phyloP scores from a whole-genome alignment of 148 eudicot species.

The Camellia lanceoleosa region DNA sequence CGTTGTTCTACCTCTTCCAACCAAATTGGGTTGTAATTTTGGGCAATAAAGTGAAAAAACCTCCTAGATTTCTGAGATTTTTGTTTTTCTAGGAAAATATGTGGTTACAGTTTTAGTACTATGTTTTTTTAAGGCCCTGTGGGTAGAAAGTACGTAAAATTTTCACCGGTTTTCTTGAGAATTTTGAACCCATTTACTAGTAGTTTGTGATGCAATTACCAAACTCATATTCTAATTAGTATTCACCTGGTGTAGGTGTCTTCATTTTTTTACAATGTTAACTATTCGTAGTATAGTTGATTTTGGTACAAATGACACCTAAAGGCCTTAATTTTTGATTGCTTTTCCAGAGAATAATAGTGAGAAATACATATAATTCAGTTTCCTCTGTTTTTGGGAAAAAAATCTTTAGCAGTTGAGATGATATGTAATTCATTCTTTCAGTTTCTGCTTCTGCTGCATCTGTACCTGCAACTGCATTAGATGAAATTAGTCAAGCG shows the following conservation, averaged over 20 bases:
- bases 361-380: no score
- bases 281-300: background rate
- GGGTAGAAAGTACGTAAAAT: background rate
- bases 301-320: background rate
- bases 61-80: background rate
- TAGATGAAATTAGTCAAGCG: conserved; percentile 24
- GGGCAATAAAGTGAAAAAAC: background rate
- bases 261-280: background rate
- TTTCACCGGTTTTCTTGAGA: background rate
- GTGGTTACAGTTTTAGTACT: background rate
- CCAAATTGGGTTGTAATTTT: background rate
- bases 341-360: background rate
- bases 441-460: conserved; percentile 30
- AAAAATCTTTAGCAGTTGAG: background rate
- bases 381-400: background rate
- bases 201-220: background rate
- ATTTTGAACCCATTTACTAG: background rate
- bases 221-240: background rate
- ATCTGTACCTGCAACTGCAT: background rate
- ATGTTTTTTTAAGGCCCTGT: background rate
- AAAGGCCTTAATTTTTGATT: background rate
- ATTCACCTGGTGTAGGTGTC: background rate
- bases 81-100: background rate
- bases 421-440: background rate
- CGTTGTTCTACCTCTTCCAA: background rate